phyloP scores from a whole-genome alignment of 2,329 filamentous ascomycete genomes.

The Fusarium dlaminii region DNA sequence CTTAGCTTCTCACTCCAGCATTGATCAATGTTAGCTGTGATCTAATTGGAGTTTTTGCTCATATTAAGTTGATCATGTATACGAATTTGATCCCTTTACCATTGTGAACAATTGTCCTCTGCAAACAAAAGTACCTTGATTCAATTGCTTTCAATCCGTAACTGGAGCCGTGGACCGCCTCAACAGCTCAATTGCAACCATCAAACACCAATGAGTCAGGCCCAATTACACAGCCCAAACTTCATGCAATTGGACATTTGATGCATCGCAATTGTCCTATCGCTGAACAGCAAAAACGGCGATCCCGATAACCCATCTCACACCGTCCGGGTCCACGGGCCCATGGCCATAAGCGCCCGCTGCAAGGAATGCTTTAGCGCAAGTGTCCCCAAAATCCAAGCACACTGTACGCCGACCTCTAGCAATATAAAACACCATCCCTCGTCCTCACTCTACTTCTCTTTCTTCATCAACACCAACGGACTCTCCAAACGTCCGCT shows the following conservation, averaged over 20 bases:
- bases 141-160: background rate
- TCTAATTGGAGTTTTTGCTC: background rate
- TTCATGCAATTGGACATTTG: background rate
- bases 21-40: background rate
- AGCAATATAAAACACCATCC: slow-evolving; percentile 28
- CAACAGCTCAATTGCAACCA: background rate
- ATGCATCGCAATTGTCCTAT: background rate
- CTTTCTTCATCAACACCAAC: slow-evolving; percentile 16
- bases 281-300: background rate
- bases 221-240: background rate
- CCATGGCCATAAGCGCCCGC: background rate
- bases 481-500: slow-evolving; percentile 11
- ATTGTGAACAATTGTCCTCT: background rate
- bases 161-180: background rate
- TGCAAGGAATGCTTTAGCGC: slow-evolving; percentile 10
- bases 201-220: background rate
- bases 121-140: background rate
- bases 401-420: slow-evolving; percentile 24
- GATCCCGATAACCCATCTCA: background rate
- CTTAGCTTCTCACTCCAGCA: background rate
- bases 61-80: background rate
- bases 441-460: background rate
- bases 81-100: background rate
- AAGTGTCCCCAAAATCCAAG: background rate
- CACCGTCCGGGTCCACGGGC: slow-evolving; percentile 7